Evolutionary conservation across 2,329 filamentous ascomycete genomes (phyloP), one percentile per base, ranked within the genome.

Genomic region (Monilinia laxa): DNA sequence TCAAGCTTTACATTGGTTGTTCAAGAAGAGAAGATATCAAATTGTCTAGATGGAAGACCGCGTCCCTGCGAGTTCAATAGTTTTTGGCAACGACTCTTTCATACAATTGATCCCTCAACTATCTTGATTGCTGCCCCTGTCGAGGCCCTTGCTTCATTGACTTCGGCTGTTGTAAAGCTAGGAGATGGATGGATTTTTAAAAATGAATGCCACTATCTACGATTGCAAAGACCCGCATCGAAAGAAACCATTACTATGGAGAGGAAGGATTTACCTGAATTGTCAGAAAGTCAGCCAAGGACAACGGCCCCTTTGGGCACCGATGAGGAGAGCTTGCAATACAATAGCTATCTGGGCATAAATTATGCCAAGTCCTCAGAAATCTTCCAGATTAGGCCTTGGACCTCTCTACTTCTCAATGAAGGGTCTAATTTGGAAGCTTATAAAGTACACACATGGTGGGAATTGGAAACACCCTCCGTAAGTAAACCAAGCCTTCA

Each of bases 391-490:
- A 65, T 73, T 47, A 59, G 72, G 28, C 83, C 84, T 2, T 93
- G 91, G 90, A 82, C 81, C 0, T 82, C 84, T 23, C 73, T 92
- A 0, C 79, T 84, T 2, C 84, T 92, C 70, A 93, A 93, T 75
- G 90, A 94, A 78, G 89, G 90, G 11, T 91, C 89, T 0, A 91
- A 87, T 5, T 83, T 90, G n/a, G 83, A 83, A 67, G 88, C 86
- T 7, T 93, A 84, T 62, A 65, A 68, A 57, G 87, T 85, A 4
- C 90, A 91, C 75, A 87, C 92, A 72, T 92, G 88, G 77, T 91
- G 89, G 73, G 80, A 87, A 47, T 86, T 86, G 55, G 80, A 82
- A 1, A 83, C 89, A 42, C 74, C 75, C 55, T 76, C 75, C 23
- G 9, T 88, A 67, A 67, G 73, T 69, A 58, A 60, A 23, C 40